A percentile compares a stretch with the other conserved stretches of the same genome.
Conservation (phyloP, 805 yeast species). For the Cyberlindnera euphorbiae region DNA sequence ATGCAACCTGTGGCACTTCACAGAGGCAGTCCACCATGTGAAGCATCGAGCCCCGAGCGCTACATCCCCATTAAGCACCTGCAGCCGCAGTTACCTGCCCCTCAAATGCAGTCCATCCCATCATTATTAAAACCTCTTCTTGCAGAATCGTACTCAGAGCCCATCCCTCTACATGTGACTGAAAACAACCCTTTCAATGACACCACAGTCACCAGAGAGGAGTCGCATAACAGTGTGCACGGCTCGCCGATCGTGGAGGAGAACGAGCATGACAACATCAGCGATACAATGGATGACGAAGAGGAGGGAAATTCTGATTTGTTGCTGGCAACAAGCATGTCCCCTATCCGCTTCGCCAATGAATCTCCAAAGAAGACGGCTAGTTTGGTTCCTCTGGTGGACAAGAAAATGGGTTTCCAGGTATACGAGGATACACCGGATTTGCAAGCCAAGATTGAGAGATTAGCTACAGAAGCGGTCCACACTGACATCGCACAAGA, state of each 20-base stretch:
- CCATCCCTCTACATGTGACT: no score
- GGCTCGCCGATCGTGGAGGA: no score
- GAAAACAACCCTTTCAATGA: no score
- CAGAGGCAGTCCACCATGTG: no score
- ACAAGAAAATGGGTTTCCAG: constrained; percentile 10
- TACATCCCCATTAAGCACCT: constrained; percentile 9
- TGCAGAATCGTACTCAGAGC: constrained; percentile 8
- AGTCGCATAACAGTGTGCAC: no score
- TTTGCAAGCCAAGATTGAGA: constrained; percentile 13
- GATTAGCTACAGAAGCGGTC: constrained; percentile 18
- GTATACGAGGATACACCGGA: constrained; percentile 24
- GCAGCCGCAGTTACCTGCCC: constrained; percentile 6
- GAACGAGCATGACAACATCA: no score
- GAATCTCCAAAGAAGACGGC: constrained; percentile 17
- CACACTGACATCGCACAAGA: constrained; percentile 1
- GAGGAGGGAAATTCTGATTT: constrained; percentile 9
- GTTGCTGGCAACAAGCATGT: constrained; percentile 18
- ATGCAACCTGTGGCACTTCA: no score
- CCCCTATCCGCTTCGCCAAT: constrained; percentile 19
- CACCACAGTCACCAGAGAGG: no score
- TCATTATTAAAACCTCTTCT: constrained; percentile 1
- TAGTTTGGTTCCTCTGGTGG: no score
- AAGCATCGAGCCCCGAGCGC: no score
- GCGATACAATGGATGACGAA: constrained; percentile 1
- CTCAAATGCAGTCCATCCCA: constrained; percentile 1